phyloP scores from a whole-genome alignment of 2,329 filamentous ascomycete species.

The Aspergillus puulaauensis region DNA sequence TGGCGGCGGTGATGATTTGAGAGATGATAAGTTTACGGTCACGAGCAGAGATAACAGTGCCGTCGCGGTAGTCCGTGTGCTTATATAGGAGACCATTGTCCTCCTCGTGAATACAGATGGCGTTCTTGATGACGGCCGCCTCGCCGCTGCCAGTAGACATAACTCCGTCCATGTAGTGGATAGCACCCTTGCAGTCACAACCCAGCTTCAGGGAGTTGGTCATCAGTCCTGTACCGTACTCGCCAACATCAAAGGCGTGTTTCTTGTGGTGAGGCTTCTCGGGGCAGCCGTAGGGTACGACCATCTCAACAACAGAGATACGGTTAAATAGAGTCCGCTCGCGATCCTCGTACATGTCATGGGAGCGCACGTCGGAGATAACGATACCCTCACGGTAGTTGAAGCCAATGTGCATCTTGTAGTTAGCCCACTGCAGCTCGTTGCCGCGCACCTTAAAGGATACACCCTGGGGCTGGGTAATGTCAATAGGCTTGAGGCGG shows the following conservation, averaged over 20 bases:
- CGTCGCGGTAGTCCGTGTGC: slow-evolving; percentile 89
- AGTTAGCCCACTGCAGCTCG: slow-evolving; percentile 75
- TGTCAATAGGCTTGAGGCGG: slow-evolving; percentile 79
- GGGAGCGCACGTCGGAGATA: slow-evolving; percentile 84
- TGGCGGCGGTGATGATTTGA: slow-evolving; percentile 91
- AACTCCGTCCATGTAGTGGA: slow-evolving; percentile 90
- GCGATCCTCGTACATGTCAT: slow-evolving; percentile 67
- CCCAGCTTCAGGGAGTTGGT: slow-evolving; percentile 48
- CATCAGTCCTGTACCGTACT: slow-evolving; percentile 51
- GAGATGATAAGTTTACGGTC: slow-evolving; percentile 83
- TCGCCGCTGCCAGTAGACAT: slow-evolving; percentile 75
- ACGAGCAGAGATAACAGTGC: slow-evolving; percentile 80
- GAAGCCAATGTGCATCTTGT: slow-evolving; percentile 90
- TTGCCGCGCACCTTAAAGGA: slow-evolving; percentile 77
- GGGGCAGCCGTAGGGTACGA: slow-evolving; percentile 44
- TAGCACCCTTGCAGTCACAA: slow-evolving; percentile 55
- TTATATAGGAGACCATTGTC: slow-evolving; percentile 91
- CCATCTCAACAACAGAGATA: slow-evolving; percentile 88
- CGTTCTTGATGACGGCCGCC: slow-evolving; percentile 77
- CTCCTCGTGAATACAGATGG: slow-evolving; percentile 93
- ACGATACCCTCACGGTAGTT: slow-evolving; percentile 93
- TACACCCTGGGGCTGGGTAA: slow-evolving; percentile 84
- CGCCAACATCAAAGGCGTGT: slow-evolving; percentile 49
- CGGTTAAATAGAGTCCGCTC: slow-evolving; percentile 82
- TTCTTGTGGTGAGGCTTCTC: slow-evolving; percentile 50